Conservation (phyloP, 1,139 yeast genomes). For the Saccharomyces hybrid region DNA sequence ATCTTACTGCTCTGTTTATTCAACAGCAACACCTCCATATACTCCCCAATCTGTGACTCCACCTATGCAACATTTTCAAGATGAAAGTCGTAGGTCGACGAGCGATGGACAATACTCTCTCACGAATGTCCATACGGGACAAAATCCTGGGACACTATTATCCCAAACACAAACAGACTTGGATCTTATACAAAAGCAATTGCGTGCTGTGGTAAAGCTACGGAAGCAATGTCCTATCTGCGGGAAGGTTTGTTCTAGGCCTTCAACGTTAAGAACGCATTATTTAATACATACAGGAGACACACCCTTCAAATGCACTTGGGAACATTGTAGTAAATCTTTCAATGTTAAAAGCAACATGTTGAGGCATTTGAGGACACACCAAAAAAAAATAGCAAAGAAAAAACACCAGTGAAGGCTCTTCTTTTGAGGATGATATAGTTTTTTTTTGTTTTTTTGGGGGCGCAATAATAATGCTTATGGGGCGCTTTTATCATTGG, state of each 20-base stretch:
- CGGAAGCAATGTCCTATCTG: constrained; percentile 52
- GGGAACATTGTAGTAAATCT: constrained; percentile 61
- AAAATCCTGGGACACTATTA: neutral
- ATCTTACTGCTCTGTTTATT: neutral
- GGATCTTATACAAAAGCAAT: neutral
- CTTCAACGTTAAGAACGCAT: constrained; percentile 77
- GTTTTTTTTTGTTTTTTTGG: neutral
- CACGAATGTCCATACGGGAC: neutral
- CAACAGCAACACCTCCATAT: neutral
- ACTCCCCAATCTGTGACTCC: neutral
- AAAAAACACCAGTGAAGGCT: neutral
- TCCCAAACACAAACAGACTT: neutral
- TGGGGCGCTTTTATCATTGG: no score
- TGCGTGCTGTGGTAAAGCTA: constrained; percentile 4
- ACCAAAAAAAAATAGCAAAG: constrained; percentile 29
- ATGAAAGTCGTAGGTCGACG: neutral
- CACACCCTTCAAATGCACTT: constrained; percentile 67
- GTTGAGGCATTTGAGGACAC: constrained; percentile 69
- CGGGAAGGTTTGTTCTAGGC: constrained; percentile 73
- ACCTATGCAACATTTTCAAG: neutral
- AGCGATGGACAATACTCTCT: neutral
- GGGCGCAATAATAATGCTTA: no score
- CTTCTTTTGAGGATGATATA: no score
- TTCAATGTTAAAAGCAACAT: constrained; percentile 77
- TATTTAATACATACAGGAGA: constrained; percentile 84